Evolutionary conservation across 192 early-diverging fungal genomes (phyloP), one percentile per base, ranked within the genome.

Genomic region (Gorgonomyces haynaldii): DNA sequence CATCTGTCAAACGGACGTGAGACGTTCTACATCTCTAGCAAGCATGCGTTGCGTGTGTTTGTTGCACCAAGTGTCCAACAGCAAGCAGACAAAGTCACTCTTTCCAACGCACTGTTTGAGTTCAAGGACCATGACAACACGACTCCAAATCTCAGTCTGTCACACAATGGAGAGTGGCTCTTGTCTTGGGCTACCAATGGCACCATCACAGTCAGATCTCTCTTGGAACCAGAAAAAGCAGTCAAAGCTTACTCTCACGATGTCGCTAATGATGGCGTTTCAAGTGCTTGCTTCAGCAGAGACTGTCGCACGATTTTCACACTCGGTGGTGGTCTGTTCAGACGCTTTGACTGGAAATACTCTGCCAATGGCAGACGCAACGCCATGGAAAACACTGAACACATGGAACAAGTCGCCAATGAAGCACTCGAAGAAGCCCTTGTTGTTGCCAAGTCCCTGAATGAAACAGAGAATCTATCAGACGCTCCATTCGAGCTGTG

Each of bases 161-260:
- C 51, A 10, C 15, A 52, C 10, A 53, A 60, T 6, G 25, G 61
- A 5, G 66, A 69, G 36, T 75, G 67, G 65, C 42, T 75, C 15
- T 38, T 67, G 39, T 62, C 72, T 16, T 54, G 40, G 31, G 48
- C 57, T 5, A 40, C 59, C 3, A 69, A 78, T 39, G 75, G 75
- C 1, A 43, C 23, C 24, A 42, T 76, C 5, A 64, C 60, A 4
- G 46, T 69, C 8, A 57, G 72, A 8, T 65, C 64, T 12, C 56
- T 78, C 23, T 8, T 72, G 17, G 71, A 78, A 21, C 68, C 72
- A 15, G 72, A 69, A 31, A 70, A 69, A 29, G 21, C 50, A 19
- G 25, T 54, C 13, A 58, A 64, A 29, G 41, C 70, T 4, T 65
- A 50, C 52, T 64, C 61, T 8, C 71, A 74, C 34, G 70, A 74